These are phyloP conservation scores for Dothideomycetes sp. DNA, from an alignment of 2,329 filamentous ascomycete species.

Conservation along the genomic window DNA sequence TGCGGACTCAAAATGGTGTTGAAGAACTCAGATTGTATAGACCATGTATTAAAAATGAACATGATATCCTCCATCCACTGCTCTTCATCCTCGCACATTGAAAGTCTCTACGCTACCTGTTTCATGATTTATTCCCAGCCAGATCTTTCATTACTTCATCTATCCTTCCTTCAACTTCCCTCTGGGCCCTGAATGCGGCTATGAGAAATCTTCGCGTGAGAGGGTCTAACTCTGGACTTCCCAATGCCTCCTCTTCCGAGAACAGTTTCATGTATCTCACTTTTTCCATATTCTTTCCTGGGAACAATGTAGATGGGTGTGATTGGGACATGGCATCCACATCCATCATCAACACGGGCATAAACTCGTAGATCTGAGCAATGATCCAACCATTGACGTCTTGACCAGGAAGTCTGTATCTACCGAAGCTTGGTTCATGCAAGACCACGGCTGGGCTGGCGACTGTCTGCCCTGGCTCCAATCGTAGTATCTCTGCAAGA, in stretches of 20 bases:
- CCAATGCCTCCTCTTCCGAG: not conserved
- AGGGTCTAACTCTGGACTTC: not conserved
- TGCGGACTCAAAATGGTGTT: too few relatives aligned
- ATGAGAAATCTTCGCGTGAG: not conserved
- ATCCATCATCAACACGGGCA: not conserved
- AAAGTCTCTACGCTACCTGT: too few relatives aligned
- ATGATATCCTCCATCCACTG: too few relatives aligned
- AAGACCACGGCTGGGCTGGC: not conserved
- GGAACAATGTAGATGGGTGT: too few relatives aligned
- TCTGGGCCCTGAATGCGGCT: not conserved
- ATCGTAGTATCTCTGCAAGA: not conserved
- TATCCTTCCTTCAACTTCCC: not conserved
- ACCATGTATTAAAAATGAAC: too few relatives aligned
- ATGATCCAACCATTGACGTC: not conserved
- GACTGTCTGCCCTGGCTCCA: not conserved
- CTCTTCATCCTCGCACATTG: too few relatives aligned
- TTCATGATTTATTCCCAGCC: too few relatives aligned
- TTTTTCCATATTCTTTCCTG: not conserved
- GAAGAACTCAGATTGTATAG: too few relatives aligned
- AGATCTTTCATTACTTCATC: not conserved
- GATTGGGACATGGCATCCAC: not conserved
- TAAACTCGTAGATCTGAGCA: not conserved
- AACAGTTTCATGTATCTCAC: not conserved
- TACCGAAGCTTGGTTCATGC: not conserved
- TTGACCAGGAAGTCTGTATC: not conserved